Evolutionary conservation across 1,284 basidiomycete species (phyloP).

Genomic region (Cryptococcus maquisensis): DNA sequence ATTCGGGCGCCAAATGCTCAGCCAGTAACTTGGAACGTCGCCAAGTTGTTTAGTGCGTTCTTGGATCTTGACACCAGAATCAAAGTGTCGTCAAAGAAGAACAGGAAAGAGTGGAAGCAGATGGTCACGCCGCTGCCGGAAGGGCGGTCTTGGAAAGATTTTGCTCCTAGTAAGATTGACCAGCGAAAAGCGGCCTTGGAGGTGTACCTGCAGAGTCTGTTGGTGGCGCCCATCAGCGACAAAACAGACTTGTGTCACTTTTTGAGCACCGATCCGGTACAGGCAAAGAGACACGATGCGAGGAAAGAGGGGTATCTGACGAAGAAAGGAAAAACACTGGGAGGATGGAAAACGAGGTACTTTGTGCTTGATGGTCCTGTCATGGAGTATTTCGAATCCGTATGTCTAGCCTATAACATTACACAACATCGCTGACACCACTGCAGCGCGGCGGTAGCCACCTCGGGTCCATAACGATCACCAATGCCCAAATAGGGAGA

Average conservation of each 20-base stretch:
- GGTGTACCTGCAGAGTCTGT: conserved; percentile 78
- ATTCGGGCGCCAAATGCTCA: conserved; percentile 39
- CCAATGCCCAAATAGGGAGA: conserved; percentile 79
- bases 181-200: conserved; percentile 86
- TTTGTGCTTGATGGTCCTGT: conserved; percentile 84
- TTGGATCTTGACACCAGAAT: conserved; percentile 66
- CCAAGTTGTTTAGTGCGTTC: conserved; percentile 91
- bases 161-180: conserved; percentile 93
- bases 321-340: conserved; percentile 94
- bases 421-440: conserved; percentile 1
- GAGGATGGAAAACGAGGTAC: conserved; percentile 90
- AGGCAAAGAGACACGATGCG: conserved; percentile 78
- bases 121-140: conserved; percentile 82
- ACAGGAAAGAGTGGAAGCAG: conserved; percentile 62
- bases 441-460: conserved; percentile 78
- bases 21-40: conserved; percentile 75
- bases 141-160: conserved; percentile 89
- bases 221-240: conserved; percentile 76
- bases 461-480: conserved; percentile 80
- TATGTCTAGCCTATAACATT: conserved; percentile 53
- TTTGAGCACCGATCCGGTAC: conserved; percentile 82
- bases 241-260: conserved; percentile 88
- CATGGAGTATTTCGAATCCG: conserved; percentile 90
- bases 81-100: conserved; percentile 57
- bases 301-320: conserved; percentile 95